phyloP scores from a whole-genome alignment of 176 grass and related monocot species.

The Paspalum vaginatum region DNA sequence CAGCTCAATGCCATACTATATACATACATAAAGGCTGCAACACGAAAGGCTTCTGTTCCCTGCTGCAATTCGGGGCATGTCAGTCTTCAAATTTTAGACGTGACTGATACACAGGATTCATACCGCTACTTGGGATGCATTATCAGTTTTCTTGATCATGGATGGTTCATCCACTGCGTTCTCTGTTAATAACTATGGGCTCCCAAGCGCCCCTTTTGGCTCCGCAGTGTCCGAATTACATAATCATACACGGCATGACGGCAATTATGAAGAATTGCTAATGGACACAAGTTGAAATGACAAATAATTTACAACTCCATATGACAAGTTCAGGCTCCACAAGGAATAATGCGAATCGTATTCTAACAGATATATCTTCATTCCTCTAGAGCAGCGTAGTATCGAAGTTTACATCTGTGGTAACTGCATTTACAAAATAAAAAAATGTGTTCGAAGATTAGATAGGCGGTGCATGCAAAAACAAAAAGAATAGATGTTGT shows the following conservation, averaged over 20 bases:
- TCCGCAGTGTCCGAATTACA: constrained; percentile 20
- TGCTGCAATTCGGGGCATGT: background rate
- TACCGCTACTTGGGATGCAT: background rate
- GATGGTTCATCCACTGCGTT: background rate
- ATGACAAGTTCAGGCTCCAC: constrained; percentile 24
- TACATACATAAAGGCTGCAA: background rate
- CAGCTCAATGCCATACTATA: no score
- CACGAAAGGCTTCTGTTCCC: background rate
- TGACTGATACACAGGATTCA: background rate
- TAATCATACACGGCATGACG: background rate
- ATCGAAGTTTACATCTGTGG: background rate
- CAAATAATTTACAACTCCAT: constrained; percentile 12
- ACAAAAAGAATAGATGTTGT: background rate
- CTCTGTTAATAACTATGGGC: background rate
- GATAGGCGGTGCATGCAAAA: background rate
- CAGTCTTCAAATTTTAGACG: background rate
- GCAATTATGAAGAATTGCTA: constrained; percentile 8
- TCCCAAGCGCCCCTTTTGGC: background rate
- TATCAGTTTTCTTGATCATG: background rate
- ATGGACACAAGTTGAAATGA: constrained; percentile 2
- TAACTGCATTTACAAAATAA: constrained; percentile 34
- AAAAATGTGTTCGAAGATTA: constrained; percentile 19
- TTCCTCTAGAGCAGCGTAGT: background rate
- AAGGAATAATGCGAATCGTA: constrained; percentile 1
- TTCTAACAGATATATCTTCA: background rate